Conservation (phyloP, 768 basidiomycete genomes). For the Russula abietina region DNA sequence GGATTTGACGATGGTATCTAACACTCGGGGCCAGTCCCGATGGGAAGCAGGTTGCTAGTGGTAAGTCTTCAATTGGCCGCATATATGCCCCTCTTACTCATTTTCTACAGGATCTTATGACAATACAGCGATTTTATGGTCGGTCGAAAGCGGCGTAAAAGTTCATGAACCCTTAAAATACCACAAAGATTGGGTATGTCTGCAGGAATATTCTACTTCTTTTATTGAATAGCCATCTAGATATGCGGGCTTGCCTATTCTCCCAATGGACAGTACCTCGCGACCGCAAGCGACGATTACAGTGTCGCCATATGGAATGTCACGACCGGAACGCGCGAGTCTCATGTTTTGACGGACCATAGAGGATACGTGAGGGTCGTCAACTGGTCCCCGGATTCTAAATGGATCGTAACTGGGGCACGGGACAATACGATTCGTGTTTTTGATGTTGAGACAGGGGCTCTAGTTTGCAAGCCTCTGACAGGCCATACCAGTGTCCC, state of each 20-base stretch:
- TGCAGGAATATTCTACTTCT: background rate
- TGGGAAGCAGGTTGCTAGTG: conserved; percentile 17
- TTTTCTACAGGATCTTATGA: conserved; percentile 12
- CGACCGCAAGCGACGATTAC: conserved; percentile 45
- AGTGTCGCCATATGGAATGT: conserved; percentile 45
- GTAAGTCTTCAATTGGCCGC: background rate
- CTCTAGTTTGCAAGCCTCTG: conserved; percentile 4
- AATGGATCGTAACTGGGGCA: conserved; percentile 4
- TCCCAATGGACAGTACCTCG: conserved; percentile 27
- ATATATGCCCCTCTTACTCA: background rate
- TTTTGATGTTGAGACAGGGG: conserved; percentile 16
- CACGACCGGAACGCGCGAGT: conserved; percentile 39
- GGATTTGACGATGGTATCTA: background rate
- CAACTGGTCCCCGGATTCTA: conserved; percentile 16
- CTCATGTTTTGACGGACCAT: conserved; percentile 9
- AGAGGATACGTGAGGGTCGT: conserved; percentile 5
- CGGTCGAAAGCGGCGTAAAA: conserved; percentile 6
- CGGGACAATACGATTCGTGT: conserved; percentile 10
- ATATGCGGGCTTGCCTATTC: conserved; percentile 18
- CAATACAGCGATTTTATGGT: conserved; percentile 12
- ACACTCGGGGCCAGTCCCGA: conserved; percentile 10
- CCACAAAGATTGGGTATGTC: conserved; percentile 14
- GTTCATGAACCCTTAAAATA: background rate
- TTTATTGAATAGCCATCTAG: background rate
- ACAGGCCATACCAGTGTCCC: background rate